Evolutionary conservation across 805 yeast species (phyloP).

Genomic region (Candida chilensis): DNA sequence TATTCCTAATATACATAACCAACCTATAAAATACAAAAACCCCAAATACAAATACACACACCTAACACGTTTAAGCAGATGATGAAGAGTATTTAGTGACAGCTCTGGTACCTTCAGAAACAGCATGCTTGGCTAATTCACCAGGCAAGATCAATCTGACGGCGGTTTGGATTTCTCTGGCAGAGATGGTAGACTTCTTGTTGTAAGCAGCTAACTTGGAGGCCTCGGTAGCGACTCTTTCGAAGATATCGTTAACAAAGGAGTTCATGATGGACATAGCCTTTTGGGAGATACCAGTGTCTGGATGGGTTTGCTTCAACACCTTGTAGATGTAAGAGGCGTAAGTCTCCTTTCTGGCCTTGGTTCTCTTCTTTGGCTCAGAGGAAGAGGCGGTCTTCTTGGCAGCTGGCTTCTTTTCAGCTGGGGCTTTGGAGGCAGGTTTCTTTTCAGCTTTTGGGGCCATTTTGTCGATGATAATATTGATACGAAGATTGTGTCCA

Average conservation of each 20-base stretch:
- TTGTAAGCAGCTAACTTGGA: constrained; percentile 98
- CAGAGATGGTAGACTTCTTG: constrained; percentile 95
- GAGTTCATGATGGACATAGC: constrained; percentile 99
- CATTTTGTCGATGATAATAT: too few relatives aligned
- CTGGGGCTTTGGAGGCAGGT: constrained; percentile 95
- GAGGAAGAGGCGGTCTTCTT: constrained; percentile 77
- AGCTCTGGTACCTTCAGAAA: constrained; percentile 97
- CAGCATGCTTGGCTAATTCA: constrained; percentile 98
- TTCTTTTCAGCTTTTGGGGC: constrained; percentile 50
- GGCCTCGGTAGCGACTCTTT: constrained; percentile 97
- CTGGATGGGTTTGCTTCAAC: constrained; percentile 98
- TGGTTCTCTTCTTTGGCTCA: constrained; percentile 84
- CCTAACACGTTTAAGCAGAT: constrained; percentile 15
- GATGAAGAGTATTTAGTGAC: constrained; percentile 90
- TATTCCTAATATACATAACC: constrained; percentile 1
- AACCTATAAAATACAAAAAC: constrained; percentile 1
- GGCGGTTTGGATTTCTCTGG: constrained; percentile 98
- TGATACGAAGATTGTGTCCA: constrained; percentile 1
- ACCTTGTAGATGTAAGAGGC: constrained; percentile 98
- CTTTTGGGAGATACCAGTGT: constrained; percentile 97
- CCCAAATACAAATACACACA: constrained; percentile 1
- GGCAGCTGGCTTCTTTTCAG: constrained; percentile 88
- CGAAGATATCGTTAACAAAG: constrained; percentile 94
- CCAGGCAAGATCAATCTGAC: constrained; percentile 97
- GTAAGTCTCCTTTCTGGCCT: constrained; percentile 96